A percentile compares a stretch with the other conserved stretches of the same genome.
Conservation (phyloP, 768 basidiomycete species). For the Gloeopeniophorella convolvens region DNA sequence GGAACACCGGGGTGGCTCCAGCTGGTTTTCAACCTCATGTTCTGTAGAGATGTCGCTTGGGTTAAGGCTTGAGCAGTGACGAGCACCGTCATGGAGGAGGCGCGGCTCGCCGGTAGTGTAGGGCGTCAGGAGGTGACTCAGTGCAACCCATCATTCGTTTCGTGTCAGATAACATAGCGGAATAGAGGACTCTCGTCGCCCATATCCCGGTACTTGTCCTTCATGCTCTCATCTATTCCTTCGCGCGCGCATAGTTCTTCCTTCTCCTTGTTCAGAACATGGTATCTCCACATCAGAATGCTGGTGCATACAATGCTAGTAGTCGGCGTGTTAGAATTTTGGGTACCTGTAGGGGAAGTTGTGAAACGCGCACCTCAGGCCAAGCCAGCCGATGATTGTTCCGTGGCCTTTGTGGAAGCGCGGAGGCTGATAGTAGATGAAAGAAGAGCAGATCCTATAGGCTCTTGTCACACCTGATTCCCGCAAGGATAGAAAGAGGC, state of each 20-base stretch:
- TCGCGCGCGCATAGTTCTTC: constrained; percentile 37
- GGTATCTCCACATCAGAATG: constrained; percentile 46
- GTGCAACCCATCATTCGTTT: too few species aligned
- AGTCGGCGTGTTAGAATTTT: constrained; percentile 7
- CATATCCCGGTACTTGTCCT: constrained; percentile 39
- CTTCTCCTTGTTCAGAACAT: constrained; percentile 43
- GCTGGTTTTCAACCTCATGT: too few species aligned
- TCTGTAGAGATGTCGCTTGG: too few species aligned
- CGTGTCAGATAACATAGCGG: too few species aligned
- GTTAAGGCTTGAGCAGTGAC: too few species aligned
- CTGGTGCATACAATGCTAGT: constrained; percentile 17
- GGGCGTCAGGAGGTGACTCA: too few species aligned
- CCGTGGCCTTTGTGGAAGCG: constrained; percentile 34
- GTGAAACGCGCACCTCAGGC: constrained; percentile 16
- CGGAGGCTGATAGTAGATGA: constrained; percentile 35
- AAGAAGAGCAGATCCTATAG: constrained; percentile 37
- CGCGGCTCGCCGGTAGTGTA: too few species aligned
- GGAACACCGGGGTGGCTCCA: too few species aligned
- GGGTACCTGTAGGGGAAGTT: neutral
- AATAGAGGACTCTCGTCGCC: constrained; percentile 53
- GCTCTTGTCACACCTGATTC: neutral
- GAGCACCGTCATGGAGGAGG: too few species aligned
- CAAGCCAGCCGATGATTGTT: constrained; percentile 32
- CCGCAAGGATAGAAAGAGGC: constrained; percentile 28
- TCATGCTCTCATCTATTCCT: constrained; percentile 36